Evolutionary conservation across 2,329 filamentous ascomycete species (phyloP).

Genomic region (Acrodontium crateriforme): DNA sequence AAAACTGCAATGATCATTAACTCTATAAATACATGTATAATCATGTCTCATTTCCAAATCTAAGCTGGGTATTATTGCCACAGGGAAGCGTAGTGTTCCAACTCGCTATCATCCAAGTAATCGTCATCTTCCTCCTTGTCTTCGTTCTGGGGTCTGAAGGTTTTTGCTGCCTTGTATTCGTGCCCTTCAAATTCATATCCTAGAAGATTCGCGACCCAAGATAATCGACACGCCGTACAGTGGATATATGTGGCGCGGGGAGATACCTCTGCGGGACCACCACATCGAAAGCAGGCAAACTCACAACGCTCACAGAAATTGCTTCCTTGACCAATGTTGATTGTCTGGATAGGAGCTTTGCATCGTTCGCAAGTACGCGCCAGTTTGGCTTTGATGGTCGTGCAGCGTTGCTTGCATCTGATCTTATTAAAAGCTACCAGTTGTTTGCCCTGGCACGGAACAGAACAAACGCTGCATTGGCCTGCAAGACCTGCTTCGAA

Average conservation of each 20-base stretch:
- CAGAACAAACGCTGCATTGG: slow-evolving; percentile 22
- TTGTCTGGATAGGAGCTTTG: slow-evolving; percentile 8
- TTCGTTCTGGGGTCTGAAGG: not conserved
- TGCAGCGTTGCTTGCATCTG: slow-evolving; percentile 3
- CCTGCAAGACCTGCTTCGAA: slow-evolving; percentile 15
- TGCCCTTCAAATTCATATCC: slow-evolving; percentile 22
- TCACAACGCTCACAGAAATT: slow-evolving; percentile 30
- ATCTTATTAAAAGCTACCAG: slow-evolving; percentile 1
- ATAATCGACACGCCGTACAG: slow-evolving; percentile 20
- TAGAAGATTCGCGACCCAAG: slow-evolving; percentile 25
- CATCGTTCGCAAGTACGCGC: slow-evolving; percentile 7
- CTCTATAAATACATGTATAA: too few relatives aligned
- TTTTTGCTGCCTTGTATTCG: not conserved
- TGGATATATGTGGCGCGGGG: slow-evolving; percentile 8
- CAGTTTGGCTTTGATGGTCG: slow-evolving; percentile 2
- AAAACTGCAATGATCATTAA: slow-evolving; percentile 1
- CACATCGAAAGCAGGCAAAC: slow-evolving; percentile 31
- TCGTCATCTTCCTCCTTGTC: not conserved
- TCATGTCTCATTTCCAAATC: too few relatives aligned
- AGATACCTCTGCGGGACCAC: slow-evolving; percentile 10
- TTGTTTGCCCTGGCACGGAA: slow-evolving; percentile 17
- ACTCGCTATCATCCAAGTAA: slow-evolving; percentile 2
- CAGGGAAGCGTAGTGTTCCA: slow-evolving; percentile 3
- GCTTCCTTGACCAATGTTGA: too few relatives aligned
- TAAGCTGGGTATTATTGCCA: slow-evolving; percentile 1